phyloP scores from a whole-genome alignment of 2,329 filamentous ascomycete species.

The Aspergillus thermomutatus region DNA sequence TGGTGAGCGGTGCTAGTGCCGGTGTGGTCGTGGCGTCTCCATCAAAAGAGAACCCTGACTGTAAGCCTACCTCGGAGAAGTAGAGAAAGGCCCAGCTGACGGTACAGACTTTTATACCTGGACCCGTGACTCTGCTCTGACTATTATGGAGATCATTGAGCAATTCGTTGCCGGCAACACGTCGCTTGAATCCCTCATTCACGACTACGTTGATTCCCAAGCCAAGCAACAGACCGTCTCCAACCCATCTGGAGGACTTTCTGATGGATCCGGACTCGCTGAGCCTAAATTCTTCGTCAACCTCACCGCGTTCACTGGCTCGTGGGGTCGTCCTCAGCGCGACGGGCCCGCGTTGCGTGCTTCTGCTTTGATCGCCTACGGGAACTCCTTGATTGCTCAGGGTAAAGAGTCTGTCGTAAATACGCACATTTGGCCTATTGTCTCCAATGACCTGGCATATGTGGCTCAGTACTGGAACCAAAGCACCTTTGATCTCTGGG shows the following conservation, averaged over 20 bases:
- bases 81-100: background rate
- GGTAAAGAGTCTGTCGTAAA: slow-evolving; percentile 51
- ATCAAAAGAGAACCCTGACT: slow-evolving; percentile 50
- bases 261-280: slow-evolving; percentile 51
- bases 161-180: slow-evolving; percentile 59
- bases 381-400: slow-evolving; percentile 65
- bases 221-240: slow-evolving; percentile 61
- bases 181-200: slow-evolving; percentile 58
- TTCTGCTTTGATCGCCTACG: slow-evolving; percentile 67
- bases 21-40: slow-evolving; percentile 55
- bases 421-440: slow-evolving; percentile 64
- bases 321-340: slow-evolving; percentile 73
- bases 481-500: slow-evolving; percentile 72
- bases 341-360: slow-evolving; percentile 77
- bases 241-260: slow-evolving; percentile 62
- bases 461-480: slow-evolving; percentile 49
- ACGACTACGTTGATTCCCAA: slow-evolving; percentile 65
- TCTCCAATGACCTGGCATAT: slow-evolving; percentile 70
- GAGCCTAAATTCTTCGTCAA: slow-evolving; percentile 71
- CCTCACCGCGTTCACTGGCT: slow-evolving; percentile 54
- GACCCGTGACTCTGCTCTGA: slow-evolving; percentile 69
- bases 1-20: slow-evolving; percentile 44
- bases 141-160: slow-evolving; percentile 66
- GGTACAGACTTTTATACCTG: slow-evolving; percentile 70
- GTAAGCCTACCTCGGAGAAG: slow-evolving; percentile 32